Percentiles rank a stretch among this genome's conserved stretches.
phyloP scores from a whole-genome alignment of 139 green algal genomes.

The Chlamydomonas eustigma region DNA sequence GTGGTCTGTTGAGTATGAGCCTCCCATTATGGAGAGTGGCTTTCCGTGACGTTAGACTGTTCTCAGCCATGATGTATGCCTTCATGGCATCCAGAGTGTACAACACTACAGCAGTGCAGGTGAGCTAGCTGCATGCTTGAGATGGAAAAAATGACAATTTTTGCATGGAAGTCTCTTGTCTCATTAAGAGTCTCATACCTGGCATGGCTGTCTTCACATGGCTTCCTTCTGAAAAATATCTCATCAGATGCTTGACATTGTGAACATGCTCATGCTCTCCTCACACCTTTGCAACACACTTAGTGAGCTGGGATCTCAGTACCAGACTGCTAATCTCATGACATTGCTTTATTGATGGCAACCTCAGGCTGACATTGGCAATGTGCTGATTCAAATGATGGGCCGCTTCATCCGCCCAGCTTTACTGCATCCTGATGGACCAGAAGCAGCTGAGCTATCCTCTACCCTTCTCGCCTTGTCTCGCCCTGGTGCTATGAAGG shows the following conservation, averaged over 20 bases:
- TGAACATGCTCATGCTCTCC: no score
- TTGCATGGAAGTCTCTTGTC: no score
- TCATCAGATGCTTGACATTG: no score
- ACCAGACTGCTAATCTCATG: no score
- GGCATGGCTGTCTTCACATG: no score
- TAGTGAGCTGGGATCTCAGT: no score
- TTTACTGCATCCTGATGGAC: background rate
- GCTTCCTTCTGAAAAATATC: no score
- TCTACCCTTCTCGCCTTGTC: background rate
- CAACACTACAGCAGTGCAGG: constrained; percentile 1
- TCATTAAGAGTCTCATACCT: no score
- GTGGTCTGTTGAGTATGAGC: background rate
- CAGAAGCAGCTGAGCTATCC: background rate
- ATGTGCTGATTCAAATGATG: background rate
- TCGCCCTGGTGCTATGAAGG: background rate
- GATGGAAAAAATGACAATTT: no score
- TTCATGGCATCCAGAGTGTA: background rate
- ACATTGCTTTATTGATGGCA: no score
- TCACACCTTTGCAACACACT: no score
- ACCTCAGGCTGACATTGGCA: background rate
- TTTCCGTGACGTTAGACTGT: background rate
- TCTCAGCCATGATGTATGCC: constrained; percentile 2
- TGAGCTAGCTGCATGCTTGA: no score
- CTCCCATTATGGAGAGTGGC: background rate
- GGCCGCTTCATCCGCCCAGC: background rate